Evolutionary conservation across 768 basidiomycete genomes (phyloP).

Genomic region (Mycena galopus): DNA sequence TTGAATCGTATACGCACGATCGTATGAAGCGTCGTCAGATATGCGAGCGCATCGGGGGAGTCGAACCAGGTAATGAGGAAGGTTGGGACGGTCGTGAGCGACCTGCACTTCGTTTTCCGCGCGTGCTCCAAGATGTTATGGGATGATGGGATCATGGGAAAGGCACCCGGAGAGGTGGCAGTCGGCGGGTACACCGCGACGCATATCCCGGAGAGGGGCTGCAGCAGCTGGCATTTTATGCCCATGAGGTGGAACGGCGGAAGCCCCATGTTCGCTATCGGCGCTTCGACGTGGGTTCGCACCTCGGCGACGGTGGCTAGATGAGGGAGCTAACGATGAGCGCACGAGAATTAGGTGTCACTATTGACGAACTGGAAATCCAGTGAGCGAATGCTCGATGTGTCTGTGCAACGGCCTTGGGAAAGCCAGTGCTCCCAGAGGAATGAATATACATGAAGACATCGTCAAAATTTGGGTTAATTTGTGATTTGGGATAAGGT

Average conservation of each 20-base stretch:
- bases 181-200: conserved; percentile 46
- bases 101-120: conserved; percentile 36
- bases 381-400: conserved; percentile 40
- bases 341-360: no score
- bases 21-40: conserved; percentile 41
- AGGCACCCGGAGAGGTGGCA: conserved; percentile 27
- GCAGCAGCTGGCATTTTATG: conserved; percentile 41
- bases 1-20: conserved; percentile 51
- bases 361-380: conserved; percentile 1
- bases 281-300: conserved; percentile 25
- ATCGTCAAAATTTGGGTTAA: no score
- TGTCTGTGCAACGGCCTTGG: conserved; percentile 51
- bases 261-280: conserved; percentile 43
- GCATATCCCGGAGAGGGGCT: conserved; percentile 39
- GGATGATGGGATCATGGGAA: conserved; percentile 51
- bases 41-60: conserved; percentile 40
- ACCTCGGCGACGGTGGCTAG: conserved; percentile 29
- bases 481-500: no score
- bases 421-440: conserved; percentile 56
- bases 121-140: conserved; percentile 50
- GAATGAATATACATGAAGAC: conserved; percentile 50
- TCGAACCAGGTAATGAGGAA: conserved; percentile 47
- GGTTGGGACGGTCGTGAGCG: conserved; percentile 45
- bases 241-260: conserved; percentile 52
- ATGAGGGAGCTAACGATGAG: no score